A percentile compares a stretch with the other conserved stretches of the same genome.
Conservation (phyloP, 148 eudicot genomes). For the Spergularia marina region DNA sequence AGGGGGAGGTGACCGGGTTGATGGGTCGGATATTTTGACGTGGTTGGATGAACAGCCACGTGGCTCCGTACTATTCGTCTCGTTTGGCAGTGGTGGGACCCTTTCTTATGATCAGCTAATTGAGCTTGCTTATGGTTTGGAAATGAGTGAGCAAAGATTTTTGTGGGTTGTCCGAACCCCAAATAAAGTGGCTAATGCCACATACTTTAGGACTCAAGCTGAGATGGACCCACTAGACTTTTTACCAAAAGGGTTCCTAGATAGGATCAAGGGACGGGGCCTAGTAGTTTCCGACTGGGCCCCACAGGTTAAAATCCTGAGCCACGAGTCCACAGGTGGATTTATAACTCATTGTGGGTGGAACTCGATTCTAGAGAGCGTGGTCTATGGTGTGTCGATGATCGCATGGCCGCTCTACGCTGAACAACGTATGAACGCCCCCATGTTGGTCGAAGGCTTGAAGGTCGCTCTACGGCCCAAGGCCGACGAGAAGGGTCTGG, state of each 20-base stretch:
- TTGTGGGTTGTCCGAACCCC: conserved; percentile 56
- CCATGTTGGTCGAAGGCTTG: conserved; percentile 34
- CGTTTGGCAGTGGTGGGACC: conserved; percentile 72
- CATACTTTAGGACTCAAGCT: conserved; percentile 31
- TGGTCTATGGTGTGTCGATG: conserved; percentile 47
- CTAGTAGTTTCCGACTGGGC: conserved; percentile 45
- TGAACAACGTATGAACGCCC: conserved; percentile 55
- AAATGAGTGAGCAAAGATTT: conserved; percentile 51
- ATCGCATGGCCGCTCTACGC: conserved; percentile 62
- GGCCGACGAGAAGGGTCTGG: conserved; percentile 21
- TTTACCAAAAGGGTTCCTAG: conserved; percentile 52
- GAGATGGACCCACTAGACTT: conserved; percentile 39
- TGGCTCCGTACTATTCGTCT: conserved; percentile 51
- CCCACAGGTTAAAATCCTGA: conserved; percentile 45
- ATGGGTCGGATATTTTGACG: conserved; percentile 29
- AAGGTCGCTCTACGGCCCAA: conserved; percentile 47
- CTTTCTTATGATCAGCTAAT: conserved; percentile 37
- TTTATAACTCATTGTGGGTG: conserved; percentile 60
- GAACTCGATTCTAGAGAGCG: conserved; percentile 55
- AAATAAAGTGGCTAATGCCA: conserved; percentile 31
- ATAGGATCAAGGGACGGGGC: conserved; percentile 47
- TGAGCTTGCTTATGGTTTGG: conserved; percentile 55
- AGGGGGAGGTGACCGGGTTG: conserved; percentile 9
- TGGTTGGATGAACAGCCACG: conserved; percentile 59
- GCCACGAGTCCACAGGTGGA: conserved; percentile 48